Conservation (phyloP, 169 alveolate genomes). For the Cyclospora cayetanensis region DNA sequence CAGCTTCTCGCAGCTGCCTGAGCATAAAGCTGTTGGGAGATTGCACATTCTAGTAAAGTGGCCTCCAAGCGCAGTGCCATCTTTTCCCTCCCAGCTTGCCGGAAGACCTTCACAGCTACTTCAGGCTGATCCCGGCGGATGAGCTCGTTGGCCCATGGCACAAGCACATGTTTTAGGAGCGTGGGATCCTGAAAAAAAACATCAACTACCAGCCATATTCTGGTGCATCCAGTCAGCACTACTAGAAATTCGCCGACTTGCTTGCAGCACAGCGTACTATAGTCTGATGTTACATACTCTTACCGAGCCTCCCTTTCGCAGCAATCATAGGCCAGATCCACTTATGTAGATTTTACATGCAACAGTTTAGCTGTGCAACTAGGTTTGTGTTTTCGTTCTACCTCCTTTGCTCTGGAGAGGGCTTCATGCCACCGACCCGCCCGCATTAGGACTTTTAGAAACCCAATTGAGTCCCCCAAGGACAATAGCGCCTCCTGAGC, state of each 20-base stretch:
- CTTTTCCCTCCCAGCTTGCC: constrained; percentile 38
- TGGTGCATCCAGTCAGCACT: too few species aligned
- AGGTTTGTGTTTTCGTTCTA: too few species aligned
- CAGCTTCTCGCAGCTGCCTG: constrained; percentile 56
- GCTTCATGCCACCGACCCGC: constrained; percentile 64
- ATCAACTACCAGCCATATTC: neutral
- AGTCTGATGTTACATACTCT: too few species aligned
- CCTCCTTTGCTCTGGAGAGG: constrained; percentile 34
- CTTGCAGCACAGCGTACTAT: too few species aligned
- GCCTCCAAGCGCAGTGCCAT: neutral
- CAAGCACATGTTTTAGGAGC: neutral
- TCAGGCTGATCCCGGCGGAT: constrained; percentile 35
- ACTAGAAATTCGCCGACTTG: too few species aligned
- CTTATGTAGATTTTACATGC: too few species aligned
- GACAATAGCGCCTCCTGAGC: constrained; percentile 51
- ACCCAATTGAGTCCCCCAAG: constrained; percentile 6
- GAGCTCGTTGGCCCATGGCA: constrained; percentile 52
- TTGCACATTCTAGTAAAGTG: constrained; percentile 16
- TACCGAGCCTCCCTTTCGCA: too few species aligned
- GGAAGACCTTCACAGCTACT: neutral
- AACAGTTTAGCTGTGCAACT: too few species aligned
- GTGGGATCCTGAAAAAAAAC: neutral
- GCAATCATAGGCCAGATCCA: too few species aligned
- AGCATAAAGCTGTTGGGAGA: constrained; percentile 13
- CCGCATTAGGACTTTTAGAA: neutral